Evolutionary conservation across 2,329 filamentous ascomycete genomes (phyloP), one percentile per base, ranked within the genome.

Genomic region (Ramichloridium luteum): DNA sequence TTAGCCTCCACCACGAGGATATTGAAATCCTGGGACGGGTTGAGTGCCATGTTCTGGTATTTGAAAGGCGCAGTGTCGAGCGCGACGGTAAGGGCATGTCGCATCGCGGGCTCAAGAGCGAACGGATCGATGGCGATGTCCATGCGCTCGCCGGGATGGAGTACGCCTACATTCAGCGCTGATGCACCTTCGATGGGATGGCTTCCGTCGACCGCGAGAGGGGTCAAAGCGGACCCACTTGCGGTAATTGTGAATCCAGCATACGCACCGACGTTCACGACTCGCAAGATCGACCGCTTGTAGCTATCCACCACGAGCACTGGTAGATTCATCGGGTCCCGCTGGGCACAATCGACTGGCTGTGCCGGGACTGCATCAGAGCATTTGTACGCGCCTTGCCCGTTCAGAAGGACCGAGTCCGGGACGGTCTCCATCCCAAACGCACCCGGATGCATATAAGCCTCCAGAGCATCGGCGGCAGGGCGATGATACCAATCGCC

Each of bases 401-500:
- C 65, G 38, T 68, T 68, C 16, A 69, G 43, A 1, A 68, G 39
- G 2, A 68, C 37, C 0, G 61, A 65, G 32, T 66, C 62, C 2
- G 65, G 65, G 6, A 62, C 59, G 3, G 64, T 65, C 60, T 67
- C 32, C 13, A 22, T 60, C 3, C 60, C 62, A 44, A 60, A 62
- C 6, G 57, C 59, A 3, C 51, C 57, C 12, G 57, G 47, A 18
- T 56, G 55, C 43, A 58, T 54, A 37, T 63, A 67, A 56, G 59
- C 63, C 4, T 46, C 51, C 5, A 64, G 45, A 18, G 65, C 56
- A 12, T 65, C 53, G 4, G 41, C 38, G 2, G 59, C 58, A 13
- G 53, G 44, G 10, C 54, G 50, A 44, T 67, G 63, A 41, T 67
- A 68, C 63, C 63, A 67, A 40, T 68, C 65, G 5, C 63, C 62